A percentile compares a stretch with the other conserved stretches of the same genome.
Evolutionary conservation across 148 eudicot genomes (phyloP).

Genomic region (Rhododendron simsii): DNA sequence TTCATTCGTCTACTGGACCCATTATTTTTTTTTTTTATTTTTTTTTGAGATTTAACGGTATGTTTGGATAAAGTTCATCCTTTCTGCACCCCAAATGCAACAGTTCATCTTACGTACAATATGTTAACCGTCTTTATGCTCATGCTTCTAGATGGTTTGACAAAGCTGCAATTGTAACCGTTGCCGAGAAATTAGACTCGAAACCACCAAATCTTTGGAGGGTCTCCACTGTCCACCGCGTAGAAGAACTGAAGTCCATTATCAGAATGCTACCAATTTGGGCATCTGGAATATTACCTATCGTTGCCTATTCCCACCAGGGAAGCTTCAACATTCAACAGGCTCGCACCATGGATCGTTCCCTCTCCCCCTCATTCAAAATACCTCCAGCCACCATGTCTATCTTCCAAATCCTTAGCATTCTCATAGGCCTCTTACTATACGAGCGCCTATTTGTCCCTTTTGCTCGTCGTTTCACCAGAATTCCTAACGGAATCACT

Average conservation of each 20-base stretch:
- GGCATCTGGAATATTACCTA: constrained; percentile 40
- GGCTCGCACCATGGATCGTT: constrained; percentile 55
- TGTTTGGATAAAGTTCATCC: neutral
- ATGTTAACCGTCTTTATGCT: neutral
- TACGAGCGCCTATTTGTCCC: constrained; percentile 54
- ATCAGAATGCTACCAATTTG: constrained; percentile 49
- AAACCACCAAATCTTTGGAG: constrained; percentile 49
- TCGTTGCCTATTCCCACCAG: constrained; percentile 40
- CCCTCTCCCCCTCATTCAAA: constrained; percentile 38
- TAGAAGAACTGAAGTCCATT: constrained; percentile 52
- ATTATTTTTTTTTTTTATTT: too few relatives aligned
- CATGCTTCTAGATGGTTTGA: constrained; percentile 45
- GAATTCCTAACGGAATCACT: constrained; percentile 42
- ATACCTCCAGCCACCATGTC: constrained; percentile 54
- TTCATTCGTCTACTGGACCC: neutral
- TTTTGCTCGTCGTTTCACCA: constrained; percentile 34
- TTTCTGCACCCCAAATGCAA: neutral
- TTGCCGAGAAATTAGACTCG: constrained; percentile 18
- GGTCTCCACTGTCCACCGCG: constrained; percentile 52
- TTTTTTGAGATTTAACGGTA: neutral
- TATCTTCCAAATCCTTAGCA: constrained; percentile 28
- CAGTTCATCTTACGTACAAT: neutral
- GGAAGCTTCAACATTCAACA: constrained; percentile 45
- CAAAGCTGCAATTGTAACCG: constrained; percentile 44
- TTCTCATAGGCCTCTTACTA: constrained; percentile 26